Evolutionary conservation across 2,329 filamentous ascomycete species (phyloP).

Genomic region (Mycosphaerella sp.): DNA sequence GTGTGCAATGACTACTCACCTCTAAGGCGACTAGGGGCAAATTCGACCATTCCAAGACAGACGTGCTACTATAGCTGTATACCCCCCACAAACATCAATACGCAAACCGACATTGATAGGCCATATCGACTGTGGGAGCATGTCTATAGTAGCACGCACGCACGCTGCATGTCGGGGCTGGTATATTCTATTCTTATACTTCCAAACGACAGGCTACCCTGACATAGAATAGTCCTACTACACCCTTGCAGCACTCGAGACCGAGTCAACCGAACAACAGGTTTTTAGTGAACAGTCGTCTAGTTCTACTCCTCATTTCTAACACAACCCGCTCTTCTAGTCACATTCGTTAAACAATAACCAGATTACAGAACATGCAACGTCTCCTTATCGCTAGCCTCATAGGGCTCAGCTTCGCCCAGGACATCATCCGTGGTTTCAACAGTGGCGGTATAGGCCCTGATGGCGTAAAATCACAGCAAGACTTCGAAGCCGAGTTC

Average conservation of each 20-base stretch:
- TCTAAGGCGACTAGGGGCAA: too few species aligned
- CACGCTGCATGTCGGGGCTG: background rate
- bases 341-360: background rate
- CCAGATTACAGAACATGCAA: background rate
- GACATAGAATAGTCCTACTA: background rate
- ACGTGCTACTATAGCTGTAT: too few species aligned
- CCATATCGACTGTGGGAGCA: too few species aligned
- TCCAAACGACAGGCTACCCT: background rate
- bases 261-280: background rate
- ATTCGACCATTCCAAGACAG: too few species aligned
- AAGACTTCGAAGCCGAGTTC: constrained; percentile 67
- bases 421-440: constrained; percentile 52
- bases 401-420: constrained; percentile 35
- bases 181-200: background rate
- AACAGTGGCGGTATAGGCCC: constrained; percentile 64
- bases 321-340: background rate
- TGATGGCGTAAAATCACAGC: constrained; percentile 55
- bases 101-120: background rate
- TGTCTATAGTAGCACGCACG: too few species aligned
- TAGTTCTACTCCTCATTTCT: background rate
- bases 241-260: background rate
- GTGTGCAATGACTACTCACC: too few species aligned
- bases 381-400: constrained; percentile 13
- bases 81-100: background rate
- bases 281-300: background rate